phyloP scores from a whole-genome alignment of 768 basidiomycete genomes.

The Xanthoconium stramineum region DNA sequence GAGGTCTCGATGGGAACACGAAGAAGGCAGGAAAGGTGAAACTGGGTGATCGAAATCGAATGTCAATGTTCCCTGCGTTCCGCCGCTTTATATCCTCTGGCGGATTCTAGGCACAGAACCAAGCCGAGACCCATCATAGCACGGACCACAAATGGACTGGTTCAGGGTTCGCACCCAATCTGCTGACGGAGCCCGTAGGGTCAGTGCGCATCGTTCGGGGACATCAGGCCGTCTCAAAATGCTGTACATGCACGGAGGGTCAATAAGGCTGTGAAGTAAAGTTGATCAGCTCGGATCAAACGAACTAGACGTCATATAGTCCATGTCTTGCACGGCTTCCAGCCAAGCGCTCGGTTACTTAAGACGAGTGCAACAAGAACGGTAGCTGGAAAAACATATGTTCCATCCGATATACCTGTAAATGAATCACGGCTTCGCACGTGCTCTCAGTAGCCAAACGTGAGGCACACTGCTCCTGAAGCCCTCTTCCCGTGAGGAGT shows the following conservation, averaged over 20 bases:
- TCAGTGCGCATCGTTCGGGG: slow-evolving; percentile 4
- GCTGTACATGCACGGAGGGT: too few species aligned
- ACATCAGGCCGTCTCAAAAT: slow-evolving; percentile 1
- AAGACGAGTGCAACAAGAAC: neutral
- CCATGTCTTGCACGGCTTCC: neutral
- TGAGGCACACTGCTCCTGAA: neutral
- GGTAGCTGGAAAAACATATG: neutral
- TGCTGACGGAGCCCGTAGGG: neutral
- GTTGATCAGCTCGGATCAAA: slow-evolving; percentile 11
- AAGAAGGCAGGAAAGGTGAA: neutral
- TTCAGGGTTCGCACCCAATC: neutral
- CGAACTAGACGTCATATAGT: neutral
- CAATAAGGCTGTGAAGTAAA: neutral
- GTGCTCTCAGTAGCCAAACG: too few species aligned
- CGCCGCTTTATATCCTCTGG: slow-evolving; percentile 17
- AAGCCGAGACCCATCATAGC: neutral
- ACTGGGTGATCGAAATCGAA: neutral
- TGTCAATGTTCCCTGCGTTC: neutral
- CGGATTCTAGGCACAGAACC: neutral
- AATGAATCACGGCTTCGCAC: neutral
- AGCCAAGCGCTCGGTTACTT: neutral
- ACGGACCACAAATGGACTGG: slow-evolving; percentile 16
- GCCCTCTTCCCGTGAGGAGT: neutral
- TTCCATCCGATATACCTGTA: neutral
- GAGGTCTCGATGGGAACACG: too few species aligned